phyloP scores from a whole-genome alignment of 2,329 filamentous ascomycete species.

The Botryotinia globosa region DNA sequence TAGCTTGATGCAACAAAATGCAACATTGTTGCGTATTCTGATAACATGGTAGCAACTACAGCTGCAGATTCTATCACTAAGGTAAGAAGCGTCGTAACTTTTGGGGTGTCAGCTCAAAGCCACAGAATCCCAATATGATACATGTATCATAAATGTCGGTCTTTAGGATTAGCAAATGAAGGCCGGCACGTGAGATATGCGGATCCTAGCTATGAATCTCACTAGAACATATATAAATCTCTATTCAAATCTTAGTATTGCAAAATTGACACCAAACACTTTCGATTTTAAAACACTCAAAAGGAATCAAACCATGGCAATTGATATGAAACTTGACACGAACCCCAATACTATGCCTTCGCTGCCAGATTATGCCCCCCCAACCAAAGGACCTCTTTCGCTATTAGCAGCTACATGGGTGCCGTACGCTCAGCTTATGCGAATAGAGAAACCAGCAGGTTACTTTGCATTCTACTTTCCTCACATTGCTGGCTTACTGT shows the following conservation, averaged over 20 bases:
- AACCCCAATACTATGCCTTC: background rate
- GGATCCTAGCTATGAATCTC: background rate
- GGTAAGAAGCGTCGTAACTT: background rate
- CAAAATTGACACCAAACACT: background rate
- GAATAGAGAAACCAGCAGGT: background rate
- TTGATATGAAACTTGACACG: background rate
- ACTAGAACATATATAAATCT: background rate
- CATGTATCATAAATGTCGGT: background rate
- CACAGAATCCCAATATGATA: background rate
- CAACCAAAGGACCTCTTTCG: background rate
- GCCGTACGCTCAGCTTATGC: background rate
- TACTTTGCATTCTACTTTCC: background rate
- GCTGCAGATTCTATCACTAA: background rate
- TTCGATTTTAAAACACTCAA: background rate
- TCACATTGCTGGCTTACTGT: no score
- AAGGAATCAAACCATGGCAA: background rate
- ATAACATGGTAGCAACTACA: background rate
- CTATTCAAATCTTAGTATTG: background rate
- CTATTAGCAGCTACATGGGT: background rate
- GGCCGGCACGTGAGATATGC: background rate
- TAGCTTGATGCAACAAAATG: background rate
- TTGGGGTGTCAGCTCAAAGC: background rate
- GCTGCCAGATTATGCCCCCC: background rate
- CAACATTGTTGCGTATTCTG: background rate
- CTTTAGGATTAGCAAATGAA: background rate